Evolutionary conservation across 352 stramenopile genomes (phyloP).

Genomic region (Phytophthora idaei): DNA sequence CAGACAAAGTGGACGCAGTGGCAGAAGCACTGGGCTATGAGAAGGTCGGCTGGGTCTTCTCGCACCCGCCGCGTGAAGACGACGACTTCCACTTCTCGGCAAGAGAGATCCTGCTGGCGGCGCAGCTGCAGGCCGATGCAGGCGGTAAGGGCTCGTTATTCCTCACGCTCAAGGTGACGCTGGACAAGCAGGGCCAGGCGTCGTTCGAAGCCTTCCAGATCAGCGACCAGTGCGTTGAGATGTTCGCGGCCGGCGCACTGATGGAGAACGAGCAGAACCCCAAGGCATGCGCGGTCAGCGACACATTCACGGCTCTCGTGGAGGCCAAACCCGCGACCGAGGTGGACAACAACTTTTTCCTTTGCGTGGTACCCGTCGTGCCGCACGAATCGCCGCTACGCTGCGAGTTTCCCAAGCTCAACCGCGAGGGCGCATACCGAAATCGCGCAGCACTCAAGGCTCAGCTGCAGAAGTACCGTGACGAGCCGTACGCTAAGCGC

Average conservation of each 20-base stretch:
- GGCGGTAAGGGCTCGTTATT: constrained; percentile 95
- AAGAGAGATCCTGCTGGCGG: constrained; percentile 92
- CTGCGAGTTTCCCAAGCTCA: constrained; percentile 93
- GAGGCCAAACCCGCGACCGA: constrained; percentile 92
- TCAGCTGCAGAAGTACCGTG: constrained; percentile 83
- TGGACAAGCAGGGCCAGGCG: constrained; percentile 93
- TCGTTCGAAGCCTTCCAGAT: constrained; percentile 98
- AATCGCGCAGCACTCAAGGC: constrained; percentile 92
- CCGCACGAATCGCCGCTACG: constrained; percentile 94
- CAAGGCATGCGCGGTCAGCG: constrained; percentile 91
- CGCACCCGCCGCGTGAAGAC: constrained; percentile 94
- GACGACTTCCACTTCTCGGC: constrained; percentile 95
- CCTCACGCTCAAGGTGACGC: constrained; percentile 95
- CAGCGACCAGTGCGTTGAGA: constrained; percentile 97
- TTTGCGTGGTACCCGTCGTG: constrained; percentile 96
- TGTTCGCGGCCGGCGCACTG: constrained; percentile 96
- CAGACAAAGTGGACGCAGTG: constrained; percentile 84
- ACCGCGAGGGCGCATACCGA: constrained; percentile 87
- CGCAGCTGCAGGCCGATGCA: constrained; percentile 95
- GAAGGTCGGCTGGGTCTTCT: constrained; percentile 98
- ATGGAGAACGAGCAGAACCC: constrained; percentile 90
- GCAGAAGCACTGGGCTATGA: constrained; percentile 87
- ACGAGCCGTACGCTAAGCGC: constrained; percentile 84
- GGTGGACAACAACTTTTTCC: constrained; percentile 95
- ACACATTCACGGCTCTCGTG: constrained; percentile 98